Evolutionary conservation across 306 rosid species (phyloP).

Genomic region (Begonia fuchsioides): DNA sequence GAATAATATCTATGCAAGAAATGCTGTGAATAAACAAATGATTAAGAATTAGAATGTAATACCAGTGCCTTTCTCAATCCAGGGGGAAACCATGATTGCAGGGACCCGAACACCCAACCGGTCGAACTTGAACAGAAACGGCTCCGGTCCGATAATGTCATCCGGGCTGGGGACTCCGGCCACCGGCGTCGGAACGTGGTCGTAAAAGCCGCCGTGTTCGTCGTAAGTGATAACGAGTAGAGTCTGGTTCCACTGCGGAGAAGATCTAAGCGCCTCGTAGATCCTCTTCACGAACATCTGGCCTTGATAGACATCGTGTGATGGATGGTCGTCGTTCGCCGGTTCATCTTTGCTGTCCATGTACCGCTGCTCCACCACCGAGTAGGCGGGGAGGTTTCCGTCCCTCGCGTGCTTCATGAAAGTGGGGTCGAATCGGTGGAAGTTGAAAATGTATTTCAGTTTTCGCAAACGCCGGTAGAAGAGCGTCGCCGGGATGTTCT

Average conservation of each 20-base stretch:
- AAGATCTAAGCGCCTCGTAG: constrained; percentile 63
- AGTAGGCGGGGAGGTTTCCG: constrained; percentile 48
- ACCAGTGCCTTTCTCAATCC: constrained; percentile 77
- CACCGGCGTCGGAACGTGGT: constrained; percentile 67
- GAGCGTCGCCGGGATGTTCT: constrained; percentile 56
- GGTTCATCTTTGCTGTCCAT: constrained; percentile 29
- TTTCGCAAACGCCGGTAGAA: constrained; percentile 58
- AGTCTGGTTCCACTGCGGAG: constrained; percentile 84
- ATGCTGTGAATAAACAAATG: too few relatives aligned
- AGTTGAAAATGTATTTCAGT: constrained; percentile 34
- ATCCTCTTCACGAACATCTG: constrained; percentile 82
- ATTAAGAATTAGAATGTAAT: background rate
- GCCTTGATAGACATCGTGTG: constrained; percentile 75
- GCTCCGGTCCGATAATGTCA: constrained; percentile 60
- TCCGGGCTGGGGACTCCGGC: constrained; percentile 66
- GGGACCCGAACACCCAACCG: constrained; percentile 87
- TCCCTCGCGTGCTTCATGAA: constrained; percentile 38
- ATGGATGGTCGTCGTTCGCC: constrained; percentile 84
- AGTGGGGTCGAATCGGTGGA: constrained; percentile 29
- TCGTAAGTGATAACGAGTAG: constrained; percentile 64
- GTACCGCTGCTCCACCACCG: constrained; percentile 82
- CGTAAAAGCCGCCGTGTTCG: constrained; percentile 84
- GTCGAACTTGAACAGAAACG: constrained; percentile 45
- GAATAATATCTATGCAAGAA: too few relatives aligned
- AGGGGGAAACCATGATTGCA: constrained; percentile 67